These are phyloP conservation scores for Fusarium armeniacum DNA, from an alignment of 2,329 filamentous ascomycete genomes.

Conservation along the genomic window DNA sequence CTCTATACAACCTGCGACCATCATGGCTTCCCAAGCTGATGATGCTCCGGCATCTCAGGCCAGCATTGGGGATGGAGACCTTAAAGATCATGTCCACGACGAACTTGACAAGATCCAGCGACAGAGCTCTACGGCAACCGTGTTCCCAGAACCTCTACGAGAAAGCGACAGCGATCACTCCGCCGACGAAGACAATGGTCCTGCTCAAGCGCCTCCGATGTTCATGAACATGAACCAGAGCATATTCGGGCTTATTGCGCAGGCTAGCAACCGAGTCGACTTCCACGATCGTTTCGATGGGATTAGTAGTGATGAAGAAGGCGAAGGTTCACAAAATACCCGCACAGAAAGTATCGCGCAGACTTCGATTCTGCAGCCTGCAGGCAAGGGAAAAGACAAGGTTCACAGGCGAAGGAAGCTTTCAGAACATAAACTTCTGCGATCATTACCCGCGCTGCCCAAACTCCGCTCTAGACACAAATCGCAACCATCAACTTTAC, in stretches of 20 bases:
- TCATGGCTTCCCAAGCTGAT: conserved; percentile 44
- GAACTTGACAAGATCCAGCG: conserved; percentile 63
- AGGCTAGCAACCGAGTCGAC: conserved; percentile 85
- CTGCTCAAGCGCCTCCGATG: conserved; percentile 62
- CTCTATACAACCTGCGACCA: conserved; percentile 19
- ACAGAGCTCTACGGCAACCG: conserved; percentile 55
- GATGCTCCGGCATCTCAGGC: conserved; percentile 36
- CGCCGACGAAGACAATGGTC: conserved; percentile 63
- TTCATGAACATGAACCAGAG: conserved; percentile 90
- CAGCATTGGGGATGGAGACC: conserved; percentile 53
- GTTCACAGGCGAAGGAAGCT: conserved; percentile 68
- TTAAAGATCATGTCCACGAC: conserved; percentile 58
- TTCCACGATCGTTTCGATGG: conserved; percentile 85
- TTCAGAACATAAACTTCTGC: conserved; percentile 75
- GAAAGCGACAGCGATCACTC: conserved; percentile 65
- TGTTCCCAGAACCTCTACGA: conserved; percentile 67
- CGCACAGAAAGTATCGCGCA: conserved; percentile 58
- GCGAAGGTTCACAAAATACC: conserved; percentile 67
- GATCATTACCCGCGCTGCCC: conserved; percentile 73
- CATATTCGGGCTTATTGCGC: conserved; percentile 92
- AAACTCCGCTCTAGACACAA: conserved; percentile 61
- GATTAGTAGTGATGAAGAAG: conserved; percentile 85
- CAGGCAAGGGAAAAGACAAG: conserved; percentile 53
- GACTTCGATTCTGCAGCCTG: conserved; percentile 58
- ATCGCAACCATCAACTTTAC: conserved; percentile 58